Evolutionary conservation across 306 rosid species (phyloP), one percentile per base, ranked within the genome.

Genomic region (Chamaecrista fasciculata): DNA sequence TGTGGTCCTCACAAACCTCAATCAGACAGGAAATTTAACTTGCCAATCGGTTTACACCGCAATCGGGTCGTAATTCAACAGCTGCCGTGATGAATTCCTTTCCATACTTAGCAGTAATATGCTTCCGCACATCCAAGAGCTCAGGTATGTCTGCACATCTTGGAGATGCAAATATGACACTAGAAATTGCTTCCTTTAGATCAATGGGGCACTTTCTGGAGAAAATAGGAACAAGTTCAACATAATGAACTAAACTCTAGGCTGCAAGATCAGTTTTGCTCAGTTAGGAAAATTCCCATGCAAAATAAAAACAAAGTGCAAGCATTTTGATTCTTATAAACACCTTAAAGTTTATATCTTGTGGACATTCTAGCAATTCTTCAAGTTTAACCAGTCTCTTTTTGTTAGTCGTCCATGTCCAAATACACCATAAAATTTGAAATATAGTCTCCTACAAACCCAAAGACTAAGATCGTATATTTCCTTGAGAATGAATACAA

Each of bases 1-100:
- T 8, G 4, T 8, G 6, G 7, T 59, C 66, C 56, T 48, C 11
- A 9, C 31, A 39, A 71, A 64, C 57, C 21, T 71, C 20, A 20
- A 51, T 62, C 43, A 59, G 49, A 66, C 29, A 66, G 33, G 76
- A 55, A 79, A 26, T 10, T 11, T 1, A 72, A 81, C 85, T 72
- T 78, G 83, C 98, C 98, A 88, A 55, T 66, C 97, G 96, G 78
- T 82, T 82, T 33, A 90, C 98, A 20, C 98, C 97, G 78, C 97
- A 90, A 62, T 94, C 92, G 4, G 98, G 96, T 44, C 97, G 97
- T 72, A 94, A 53, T 51, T 94, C 98, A 49, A 79, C 33, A 61
- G 97, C 97, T 7, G 94, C 86, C 51, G 87, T 49, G 69, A 76
- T 59, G 37, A 94, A 94, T 47, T 94, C 96, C 72, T 90, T 94